Evolutionary conservation across 2,329 filamentous ascomycete genomes (phyloP).

Genomic region (Paecilomyces fulvus): DNA sequence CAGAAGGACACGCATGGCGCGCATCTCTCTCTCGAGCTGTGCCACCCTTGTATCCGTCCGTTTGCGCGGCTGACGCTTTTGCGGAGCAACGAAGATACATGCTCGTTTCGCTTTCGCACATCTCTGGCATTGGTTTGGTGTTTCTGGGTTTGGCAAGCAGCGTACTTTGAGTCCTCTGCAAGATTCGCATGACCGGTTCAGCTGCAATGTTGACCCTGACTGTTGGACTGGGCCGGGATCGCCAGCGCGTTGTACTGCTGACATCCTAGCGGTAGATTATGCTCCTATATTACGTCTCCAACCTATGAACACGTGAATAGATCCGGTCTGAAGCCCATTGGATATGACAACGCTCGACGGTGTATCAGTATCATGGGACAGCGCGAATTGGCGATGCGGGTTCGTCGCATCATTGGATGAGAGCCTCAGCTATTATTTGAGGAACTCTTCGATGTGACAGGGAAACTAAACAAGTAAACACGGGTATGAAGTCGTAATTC

Average conservation of each 20-base stretch:
- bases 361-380: not conserved
- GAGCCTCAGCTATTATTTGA: not conserved
- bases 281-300: not conserved
- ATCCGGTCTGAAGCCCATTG: not conserved
- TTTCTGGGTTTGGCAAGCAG: constrained; percentile 22
- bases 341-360: not conserved
- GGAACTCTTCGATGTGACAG: not conserved
- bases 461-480: not conserved
- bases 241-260: constrained; percentile 14
- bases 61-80: constrained; percentile 28
- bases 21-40: constrained; percentile 30
- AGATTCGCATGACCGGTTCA: constrained; percentile 30
- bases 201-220: constrained; percentile 16
- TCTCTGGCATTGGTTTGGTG: constrained; percentile 27
- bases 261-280: constrained; percentile 16
- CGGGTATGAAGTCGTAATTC: not conserved
- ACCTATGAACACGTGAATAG: not conserved
- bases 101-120: constrained; percentile 25
- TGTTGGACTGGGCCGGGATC: constrained; percentile 13
- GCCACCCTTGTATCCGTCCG: constrained; percentile 29
- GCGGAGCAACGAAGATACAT: constrained; percentile 28
- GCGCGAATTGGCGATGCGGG: not conserved
- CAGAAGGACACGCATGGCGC: constrained; percentile 27
- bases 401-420: not conserved
- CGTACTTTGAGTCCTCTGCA: constrained; percentile 29